These are phyloP conservation scores for Carex parvula DNA, from an alignment of 176 grass and related monocot species.

Conservation along the genomic window DNA sequence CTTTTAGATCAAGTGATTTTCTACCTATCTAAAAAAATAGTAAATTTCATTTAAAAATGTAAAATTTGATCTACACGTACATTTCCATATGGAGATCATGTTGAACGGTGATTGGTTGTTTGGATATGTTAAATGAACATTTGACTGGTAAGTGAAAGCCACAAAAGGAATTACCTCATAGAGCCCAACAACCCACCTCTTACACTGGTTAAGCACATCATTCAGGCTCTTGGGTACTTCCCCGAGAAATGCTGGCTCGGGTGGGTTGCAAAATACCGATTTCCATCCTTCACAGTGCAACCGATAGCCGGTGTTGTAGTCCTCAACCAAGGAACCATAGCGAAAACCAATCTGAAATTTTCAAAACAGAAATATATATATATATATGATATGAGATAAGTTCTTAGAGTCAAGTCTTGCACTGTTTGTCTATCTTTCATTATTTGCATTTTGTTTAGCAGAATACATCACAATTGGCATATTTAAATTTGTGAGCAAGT, in stretches of 20 bases:
- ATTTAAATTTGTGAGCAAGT: background rate
- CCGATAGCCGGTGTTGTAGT: conserved; percentile 30
- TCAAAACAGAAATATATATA: background rate
- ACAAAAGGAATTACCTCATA: conserved; percentile 11
- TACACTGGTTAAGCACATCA: conserved; percentile 33
- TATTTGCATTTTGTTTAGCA: background rate
- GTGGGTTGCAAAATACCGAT: conserved; percentile 32
- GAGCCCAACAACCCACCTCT: conserved; percentile 34
- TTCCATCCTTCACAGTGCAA: conserved; percentile 40
- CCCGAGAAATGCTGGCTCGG: conserved; percentile 27
- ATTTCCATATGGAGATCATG: no score
- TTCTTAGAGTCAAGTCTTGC: background rate
- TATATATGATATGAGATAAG: background rate
- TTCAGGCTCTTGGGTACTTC: conserved; percentile 37
- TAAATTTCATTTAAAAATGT: no score
- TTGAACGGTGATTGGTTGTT: no score
- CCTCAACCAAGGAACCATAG: conserved; percentile 40
- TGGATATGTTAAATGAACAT: background rate
- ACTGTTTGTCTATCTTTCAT: background rate
- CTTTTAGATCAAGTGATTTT: no score
- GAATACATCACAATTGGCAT: background rate
- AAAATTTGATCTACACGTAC: no score
- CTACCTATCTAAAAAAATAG: no score
- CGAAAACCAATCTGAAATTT: conserved; percentile 37
- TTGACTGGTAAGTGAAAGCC: background rate